Evolutionary conservation across 1,284 basidiomycete species (phyloP).

Genomic region (Fomitiporia mediterranea): DNA sequence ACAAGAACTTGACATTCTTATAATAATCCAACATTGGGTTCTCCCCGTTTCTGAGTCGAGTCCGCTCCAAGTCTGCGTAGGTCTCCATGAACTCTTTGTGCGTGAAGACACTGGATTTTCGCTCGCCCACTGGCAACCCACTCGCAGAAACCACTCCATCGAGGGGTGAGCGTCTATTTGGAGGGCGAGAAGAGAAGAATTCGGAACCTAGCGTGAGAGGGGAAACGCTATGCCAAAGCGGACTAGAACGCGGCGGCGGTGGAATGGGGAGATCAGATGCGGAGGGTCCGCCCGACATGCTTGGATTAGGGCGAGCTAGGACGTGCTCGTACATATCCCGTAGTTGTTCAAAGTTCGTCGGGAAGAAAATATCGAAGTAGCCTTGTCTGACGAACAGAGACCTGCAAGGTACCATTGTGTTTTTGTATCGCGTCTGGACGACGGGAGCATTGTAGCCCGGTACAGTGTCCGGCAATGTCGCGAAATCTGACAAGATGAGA

Average conservation of each 20-base stretch:
- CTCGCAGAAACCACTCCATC: conserved; percentile 69
- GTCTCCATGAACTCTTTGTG: conserved; percentile 82
- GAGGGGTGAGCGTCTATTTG: conserved; percentile 53
- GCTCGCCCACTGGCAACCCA: conserved; percentile 75
- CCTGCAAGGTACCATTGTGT: conserved; percentile 82
- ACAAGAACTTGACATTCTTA: conserved; percentile 85
- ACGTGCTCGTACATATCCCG: conserved; percentile 85
- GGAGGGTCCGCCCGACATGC: conserved; percentile 35
- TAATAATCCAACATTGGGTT: conserved; percentile 88
- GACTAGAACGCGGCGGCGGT: conserved; percentile 39
- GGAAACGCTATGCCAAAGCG: conserved; percentile 45
- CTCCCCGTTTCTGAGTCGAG: conserved; percentile 69
- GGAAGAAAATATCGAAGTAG: conserved; percentile 99
- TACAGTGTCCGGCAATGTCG: conserved; percentile 81
- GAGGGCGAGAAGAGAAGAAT: conserved; percentile 66
- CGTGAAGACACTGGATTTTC: conserved; percentile 75
- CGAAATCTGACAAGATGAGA: conserved; percentile 91
- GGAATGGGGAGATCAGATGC: conserved; percentile 36
- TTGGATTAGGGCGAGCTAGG: conserved; percentile 52
- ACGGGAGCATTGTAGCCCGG: conserved; percentile 88
- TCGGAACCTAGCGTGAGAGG: conserved; percentile 50
- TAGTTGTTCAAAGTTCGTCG: conserved; percentile 85
- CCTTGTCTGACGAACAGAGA: conserved; percentile 94
- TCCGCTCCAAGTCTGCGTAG: conserved; percentile 70
- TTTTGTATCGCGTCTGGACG: conserved; percentile 89